Percentiles rank a stretch among this genome's conserved stretches.
These are phyloP conservation scores for Trichoderma sp. DNA, from an alignment of 2,329 filamentous ascomycete species.

Conservation along the genomic window DNA sequence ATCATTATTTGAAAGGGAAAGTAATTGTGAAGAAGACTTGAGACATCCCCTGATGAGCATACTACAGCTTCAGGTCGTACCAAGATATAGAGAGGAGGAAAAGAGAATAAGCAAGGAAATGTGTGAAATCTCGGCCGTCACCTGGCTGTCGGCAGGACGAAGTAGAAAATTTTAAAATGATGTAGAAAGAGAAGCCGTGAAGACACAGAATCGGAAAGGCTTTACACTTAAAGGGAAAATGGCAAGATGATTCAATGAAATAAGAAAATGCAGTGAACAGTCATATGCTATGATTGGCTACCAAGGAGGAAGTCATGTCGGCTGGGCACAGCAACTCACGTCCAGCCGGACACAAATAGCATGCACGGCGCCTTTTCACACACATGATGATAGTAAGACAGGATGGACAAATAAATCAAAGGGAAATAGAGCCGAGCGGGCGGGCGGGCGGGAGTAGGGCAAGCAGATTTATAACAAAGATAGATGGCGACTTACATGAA, in stretches of 20 bases:
- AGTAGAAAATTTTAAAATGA: background rate
- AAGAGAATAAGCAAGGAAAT: background rate
- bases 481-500: slow-evolving; percentile 19
- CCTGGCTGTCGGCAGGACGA: background rate
- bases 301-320: background rate
- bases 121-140: background rate
- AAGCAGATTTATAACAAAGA: background rate
- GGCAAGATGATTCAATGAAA: background rate
- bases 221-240: background rate
- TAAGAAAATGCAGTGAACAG: background rate
- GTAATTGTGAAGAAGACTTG: background rate
- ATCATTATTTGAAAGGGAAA: background rate
- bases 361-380: slow-evolving; percentile 12
- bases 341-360: background rate
- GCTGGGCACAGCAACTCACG: background rate
- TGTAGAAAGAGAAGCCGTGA: background rate
- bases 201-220: background rate
- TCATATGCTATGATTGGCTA: background rate
- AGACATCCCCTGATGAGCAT: background rate
- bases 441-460: background rate
- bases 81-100: background rate
- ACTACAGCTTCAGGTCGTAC: background rate
- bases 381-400: background rate
- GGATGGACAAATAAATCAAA: background rate
- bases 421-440: background rate